These are phyloP conservation scores for Cronartium ribicola DNA, from an alignment of 1,284 basidiomycete genomes.

Conservation along the genomic window DNA sequence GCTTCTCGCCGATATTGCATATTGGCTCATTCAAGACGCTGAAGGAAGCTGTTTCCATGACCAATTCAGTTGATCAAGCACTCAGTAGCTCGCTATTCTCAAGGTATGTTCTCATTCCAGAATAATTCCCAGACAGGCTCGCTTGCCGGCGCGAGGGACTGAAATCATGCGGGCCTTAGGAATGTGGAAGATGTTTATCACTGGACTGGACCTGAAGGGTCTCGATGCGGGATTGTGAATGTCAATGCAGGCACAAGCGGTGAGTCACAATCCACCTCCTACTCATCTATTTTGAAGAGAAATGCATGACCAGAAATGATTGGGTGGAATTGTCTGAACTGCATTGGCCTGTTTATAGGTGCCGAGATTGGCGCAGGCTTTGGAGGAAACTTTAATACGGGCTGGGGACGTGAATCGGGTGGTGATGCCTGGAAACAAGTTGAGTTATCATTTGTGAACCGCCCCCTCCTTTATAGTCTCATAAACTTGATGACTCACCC, in stretches of 20 bases:
- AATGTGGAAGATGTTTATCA: conserved; percentile 45
- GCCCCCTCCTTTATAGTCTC: conserved; percentile 13
- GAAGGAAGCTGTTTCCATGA: conserved; percentile 84
- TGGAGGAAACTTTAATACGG: conserved; percentile 78
- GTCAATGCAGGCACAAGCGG: conserved; percentile 44
- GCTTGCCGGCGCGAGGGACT: neutral
- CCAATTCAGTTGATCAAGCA: conserved; percentile 86
- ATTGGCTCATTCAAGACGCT: conserved; percentile 83
- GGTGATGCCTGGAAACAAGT: conserved; percentile 96
- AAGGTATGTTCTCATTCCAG: conserved; percentile 38
- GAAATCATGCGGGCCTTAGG: neutral
- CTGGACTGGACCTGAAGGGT: conserved; percentile 46
- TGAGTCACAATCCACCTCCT: neutral
- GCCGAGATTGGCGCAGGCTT: conserved; percentile 90
- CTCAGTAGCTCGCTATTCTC: conserved; percentile 88
- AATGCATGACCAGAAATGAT: conserved; percentile 43
- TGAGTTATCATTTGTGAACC: conserved; percentile 51
- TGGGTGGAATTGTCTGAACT: conserved; percentile 53
- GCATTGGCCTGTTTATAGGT: conserved; percentile 56
- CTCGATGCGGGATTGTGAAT: conserved; percentile 48
- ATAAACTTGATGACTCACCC: neutral
- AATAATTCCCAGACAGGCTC: neutral
- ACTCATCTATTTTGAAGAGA: conserved; percentile 41
- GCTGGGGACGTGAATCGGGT: conserved; percentile 91
- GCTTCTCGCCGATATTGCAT: conserved; percentile 80